Conservation (phyloP, 345 rosid genomes). For the Salix udensis region DNA sequence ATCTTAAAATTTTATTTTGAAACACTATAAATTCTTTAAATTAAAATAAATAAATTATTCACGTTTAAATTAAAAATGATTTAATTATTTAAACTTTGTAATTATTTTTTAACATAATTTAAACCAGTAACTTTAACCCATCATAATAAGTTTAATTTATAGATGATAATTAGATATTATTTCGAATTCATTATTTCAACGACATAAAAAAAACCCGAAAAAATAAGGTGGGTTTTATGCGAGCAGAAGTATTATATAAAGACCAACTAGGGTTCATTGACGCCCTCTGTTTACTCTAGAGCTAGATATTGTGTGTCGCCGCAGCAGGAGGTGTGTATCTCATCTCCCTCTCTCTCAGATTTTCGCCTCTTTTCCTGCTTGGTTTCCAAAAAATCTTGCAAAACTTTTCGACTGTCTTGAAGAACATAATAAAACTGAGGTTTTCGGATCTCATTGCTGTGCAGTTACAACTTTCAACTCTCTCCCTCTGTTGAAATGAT, state of each 20-base stretch:
- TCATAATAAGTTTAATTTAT: too few species aligned
- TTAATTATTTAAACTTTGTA: too few species aligned
- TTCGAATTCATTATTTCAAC: too few species aligned
- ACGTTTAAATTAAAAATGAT: too few species aligned
- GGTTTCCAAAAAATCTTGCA: neutral
- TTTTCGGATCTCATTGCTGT: neutral
- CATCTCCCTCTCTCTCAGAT: neutral
- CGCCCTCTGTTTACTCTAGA: neutral
- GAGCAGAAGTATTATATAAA: neutral
- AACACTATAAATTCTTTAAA: too few species aligned
- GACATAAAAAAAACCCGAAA: neutral
- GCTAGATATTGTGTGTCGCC: slow-evolving; percentile 12
- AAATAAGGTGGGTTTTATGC: neutral
- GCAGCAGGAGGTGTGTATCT: slow-evolving; percentile 17
- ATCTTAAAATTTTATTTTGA: too few species aligned
- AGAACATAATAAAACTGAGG: neutral
- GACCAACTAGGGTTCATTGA: slow-evolving; percentile 5
- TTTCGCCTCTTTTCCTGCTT: neutral
- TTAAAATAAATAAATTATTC: too few species aligned
- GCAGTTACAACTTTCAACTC: neutral
- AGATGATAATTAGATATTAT: too few species aligned
- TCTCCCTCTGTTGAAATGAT: neutral
- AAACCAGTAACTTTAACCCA: too few species aligned
- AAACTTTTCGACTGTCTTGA: neutral
- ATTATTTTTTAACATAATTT: too few species aligned